A percentile compares a stretch with the other conserved stretches of the same genome.
Conservation (phyloP, 1,284 basidiomycete genomes). For the Coniferiporia weirii region DNA sequence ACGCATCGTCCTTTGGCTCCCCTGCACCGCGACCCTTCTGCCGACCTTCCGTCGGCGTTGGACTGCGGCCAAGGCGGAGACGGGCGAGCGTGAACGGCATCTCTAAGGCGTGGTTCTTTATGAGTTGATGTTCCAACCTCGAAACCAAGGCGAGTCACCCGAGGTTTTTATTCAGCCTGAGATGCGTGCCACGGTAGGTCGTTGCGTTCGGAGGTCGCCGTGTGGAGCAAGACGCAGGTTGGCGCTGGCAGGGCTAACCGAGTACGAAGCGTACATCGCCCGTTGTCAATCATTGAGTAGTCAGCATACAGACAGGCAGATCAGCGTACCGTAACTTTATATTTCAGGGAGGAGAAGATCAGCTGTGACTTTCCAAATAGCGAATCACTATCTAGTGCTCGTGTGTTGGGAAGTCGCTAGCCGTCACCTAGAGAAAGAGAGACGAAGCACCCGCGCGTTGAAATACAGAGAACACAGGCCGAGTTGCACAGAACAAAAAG, state of each 20-base stretch:
- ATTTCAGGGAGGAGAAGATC: background rate
- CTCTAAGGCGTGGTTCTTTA: background rate
- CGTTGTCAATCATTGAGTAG: background rate
- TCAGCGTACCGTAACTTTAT: background rate
- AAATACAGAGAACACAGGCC: background rate
- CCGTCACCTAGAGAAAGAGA: background rate
- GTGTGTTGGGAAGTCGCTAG: background rate
- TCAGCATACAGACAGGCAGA: background rate
- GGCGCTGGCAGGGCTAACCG: background rate
- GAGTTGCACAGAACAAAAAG: background rate
- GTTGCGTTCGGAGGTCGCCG: background rate
- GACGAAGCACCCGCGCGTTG: background rate
- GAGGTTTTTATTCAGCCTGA: background rate
- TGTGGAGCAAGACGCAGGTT: background rate
- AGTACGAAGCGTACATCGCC: background rate
- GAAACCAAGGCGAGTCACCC: background rate
- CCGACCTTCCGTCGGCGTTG: background rate
- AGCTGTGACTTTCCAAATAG: background rate
- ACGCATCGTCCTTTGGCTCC: background rate
- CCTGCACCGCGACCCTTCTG: background rate
- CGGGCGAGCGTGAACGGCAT: slow-evolving; percentile 2
- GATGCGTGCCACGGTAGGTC: background rate
- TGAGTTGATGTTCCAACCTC: background rate
- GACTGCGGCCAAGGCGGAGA: background rate
- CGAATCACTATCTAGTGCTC: background rate